A percentile compares a stretch with the other conserved stretches of the same genome.
Conservation (phyloP, 805 yeast species). For the Lipomyces orientalis region DNA sequence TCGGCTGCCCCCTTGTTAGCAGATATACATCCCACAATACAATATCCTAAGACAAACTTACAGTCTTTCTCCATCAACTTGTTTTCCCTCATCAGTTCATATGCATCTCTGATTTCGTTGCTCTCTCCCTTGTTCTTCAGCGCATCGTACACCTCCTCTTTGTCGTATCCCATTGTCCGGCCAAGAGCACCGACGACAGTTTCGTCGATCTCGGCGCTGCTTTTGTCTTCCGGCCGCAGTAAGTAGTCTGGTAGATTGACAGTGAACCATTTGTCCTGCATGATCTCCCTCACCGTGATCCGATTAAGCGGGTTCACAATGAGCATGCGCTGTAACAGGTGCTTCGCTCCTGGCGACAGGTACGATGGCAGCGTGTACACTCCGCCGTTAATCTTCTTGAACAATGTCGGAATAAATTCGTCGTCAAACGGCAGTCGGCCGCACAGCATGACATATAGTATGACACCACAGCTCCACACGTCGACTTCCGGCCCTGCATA, state of each 20-base stretch:
- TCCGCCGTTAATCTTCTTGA: constrained; percentile 89
- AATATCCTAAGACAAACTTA: background rate
- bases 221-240: constrained; percentile 58
- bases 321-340: constrained; percentile 82
- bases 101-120: constrained; percentile 81
- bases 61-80: constrained; percentile 69
- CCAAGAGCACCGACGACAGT: constrained; percentile 75
- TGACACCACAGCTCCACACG: constrained; percentile 97
- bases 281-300: constrained; percentile 88
- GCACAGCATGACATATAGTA: constrained; percentile 91
- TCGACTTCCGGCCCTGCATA: constrained; percentile 99
- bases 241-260: constrained; percentile 80
- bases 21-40: background rate
- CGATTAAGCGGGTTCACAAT: constrained; percentile 94
- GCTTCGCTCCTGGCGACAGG: constrained; percentile 82
- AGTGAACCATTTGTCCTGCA: constrained; percentile 94
- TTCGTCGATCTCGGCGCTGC: constrained; percentile 64
- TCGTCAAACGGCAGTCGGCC: constrained; percentile 96
- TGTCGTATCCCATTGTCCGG: constrained; percentile 86
- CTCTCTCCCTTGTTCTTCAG: constrained; percentile 59
- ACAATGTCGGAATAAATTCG: constrained; percentile 91
- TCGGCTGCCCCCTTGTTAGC: constrained; percentile 17
- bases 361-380: constrained; percentile 89
- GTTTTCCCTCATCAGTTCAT: constrained; percentile 80
- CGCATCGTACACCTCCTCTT: constrained; percentile 79